Percentiles rank a stretch among this genome's conserved stretches.
phyloP scores from a whole-genome alignment of 2,329 filamentous ascomycete genomes.

The Scorias spongiosa region DNA sequence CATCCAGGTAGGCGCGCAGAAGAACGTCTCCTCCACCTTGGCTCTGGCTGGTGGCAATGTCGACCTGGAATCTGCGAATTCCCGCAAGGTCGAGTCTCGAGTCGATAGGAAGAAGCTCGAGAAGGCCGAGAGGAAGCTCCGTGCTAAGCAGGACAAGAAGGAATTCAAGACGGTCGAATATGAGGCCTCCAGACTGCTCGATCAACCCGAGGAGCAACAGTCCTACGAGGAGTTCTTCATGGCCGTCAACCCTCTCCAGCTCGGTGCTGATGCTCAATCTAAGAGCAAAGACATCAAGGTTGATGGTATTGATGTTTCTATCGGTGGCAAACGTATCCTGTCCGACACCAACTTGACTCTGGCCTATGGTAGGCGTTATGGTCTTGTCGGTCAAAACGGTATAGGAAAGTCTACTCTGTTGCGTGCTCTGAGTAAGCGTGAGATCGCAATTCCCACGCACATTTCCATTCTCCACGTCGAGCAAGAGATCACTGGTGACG shows the following conservation, averaged over 20 bases:
- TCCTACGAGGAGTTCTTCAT: conserved; percentile 99
- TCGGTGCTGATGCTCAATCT: conserved; percentile 49
- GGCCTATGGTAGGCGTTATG: conserved; percentile 85
- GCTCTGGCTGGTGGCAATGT: conserved; percentile 72
- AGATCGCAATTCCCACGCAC: conserved; percentile 86
- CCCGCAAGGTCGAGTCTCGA: conserved; percentile 88
- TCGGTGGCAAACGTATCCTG: conserved; percentile 75
- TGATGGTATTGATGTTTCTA: conserved; percentile 88
- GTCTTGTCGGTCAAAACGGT: conserved; percentile 98
- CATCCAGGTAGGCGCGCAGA: conserved; percentile 82
- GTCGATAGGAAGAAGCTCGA: conserved; percentile 98
- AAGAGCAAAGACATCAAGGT: conserved; percentile 99
- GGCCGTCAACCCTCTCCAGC: conserved; percentile 90
- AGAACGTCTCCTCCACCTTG: conserved; percentile 91
- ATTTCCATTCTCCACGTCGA: conserved; percentile 99
- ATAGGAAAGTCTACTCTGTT: conserved; percentile 78
- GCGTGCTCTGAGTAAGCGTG: conserved; percentile 78
- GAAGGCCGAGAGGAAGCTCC: conserved; percentile 94
- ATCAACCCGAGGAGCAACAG: conserved; percentile 66
- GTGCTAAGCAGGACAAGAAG: conserved; percentile 97
- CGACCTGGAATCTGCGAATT: conserved; percentile 85
- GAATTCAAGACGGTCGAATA: conserved; percentile 97
- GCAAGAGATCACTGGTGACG: conserved; percentile 94
- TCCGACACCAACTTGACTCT: conserved; percentile 82
- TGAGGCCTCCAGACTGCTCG: conserved; percentile 79